These are phyloP conservation scores for Pichia sp. DNA, from an alignment of 1,139 yeast species.

Conservation along the genomic window DNA sequence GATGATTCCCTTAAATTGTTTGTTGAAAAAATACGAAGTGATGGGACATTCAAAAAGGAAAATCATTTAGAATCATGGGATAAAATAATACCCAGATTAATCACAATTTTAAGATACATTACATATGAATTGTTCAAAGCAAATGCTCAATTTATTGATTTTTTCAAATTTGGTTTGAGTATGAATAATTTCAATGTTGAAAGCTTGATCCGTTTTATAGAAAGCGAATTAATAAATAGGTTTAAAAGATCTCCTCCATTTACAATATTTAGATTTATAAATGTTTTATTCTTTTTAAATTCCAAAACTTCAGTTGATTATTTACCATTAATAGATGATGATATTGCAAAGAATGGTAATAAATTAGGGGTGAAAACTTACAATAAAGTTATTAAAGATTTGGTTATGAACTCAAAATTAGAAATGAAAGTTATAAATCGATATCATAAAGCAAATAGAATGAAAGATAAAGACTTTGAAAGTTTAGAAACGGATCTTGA, in stretches of 20 bases:
- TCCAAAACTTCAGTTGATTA: background rate
- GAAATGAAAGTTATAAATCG: background rate
- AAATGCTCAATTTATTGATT: background rate
- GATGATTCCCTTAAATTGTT: background rate
- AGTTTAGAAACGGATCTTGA: background rate
- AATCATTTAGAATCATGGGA: slow-evolving; percentile 1
- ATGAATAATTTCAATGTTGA: slow-evolving; percentile 2
- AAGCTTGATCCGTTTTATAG: slow-evolving; percentile 3
- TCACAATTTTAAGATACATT: background rate
- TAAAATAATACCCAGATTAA: background rate
- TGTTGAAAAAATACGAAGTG: background rate
- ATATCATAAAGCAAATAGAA: slow-evolving; percentile 1
- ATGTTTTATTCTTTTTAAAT: slow-evolving; percentile 5
- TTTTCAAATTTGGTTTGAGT: background rate
- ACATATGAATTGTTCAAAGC: background rate
- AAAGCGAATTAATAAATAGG: background rate
- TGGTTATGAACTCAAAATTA: background rate
- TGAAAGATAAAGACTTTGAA: background rate
- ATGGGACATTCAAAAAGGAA: background rate
- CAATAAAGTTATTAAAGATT: slow-evolving; percentile 1
- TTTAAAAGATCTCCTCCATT: slow-evolving; percentile 18
- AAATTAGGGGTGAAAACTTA: slow-evolving; percentile 4
- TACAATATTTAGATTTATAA: slow-evolving; percentile 12
- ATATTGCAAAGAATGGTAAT: background rate
- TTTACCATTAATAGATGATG: slow-evolving; percentile 1